Base-by-base conservation (phyloP, 768 basidiomycete genomes). In the Phylloporus sp. region DNA sequence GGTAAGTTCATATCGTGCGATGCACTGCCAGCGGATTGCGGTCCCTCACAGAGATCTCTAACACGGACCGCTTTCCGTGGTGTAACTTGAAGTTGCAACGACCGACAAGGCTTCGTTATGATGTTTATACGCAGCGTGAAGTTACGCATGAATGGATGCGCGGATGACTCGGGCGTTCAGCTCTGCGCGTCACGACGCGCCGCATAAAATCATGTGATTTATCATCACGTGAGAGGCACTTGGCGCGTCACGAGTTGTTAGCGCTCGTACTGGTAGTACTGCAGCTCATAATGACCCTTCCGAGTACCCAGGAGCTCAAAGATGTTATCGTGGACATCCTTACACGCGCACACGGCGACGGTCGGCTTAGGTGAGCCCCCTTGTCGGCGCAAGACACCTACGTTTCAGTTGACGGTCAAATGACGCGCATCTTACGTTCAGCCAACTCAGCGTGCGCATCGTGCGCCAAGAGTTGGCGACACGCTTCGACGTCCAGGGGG, bases 391-490 rank as follows among this genome's bases (percentile, higher is more conserved):
- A 20, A 29, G 3, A 18, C 23, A 3, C 29, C 7, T 14, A 17
- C 10, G 22, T 39, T 26, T 13, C 6, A 13, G 7, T 23, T 22
- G 4, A 17, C 24, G n/a, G 5, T 24, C 15, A 35, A n/a, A 28
- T 53, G 39, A 46, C 41, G 39, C 22, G 8, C 33, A 13, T 29
- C 13, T 39, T 35, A 46, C 32, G 18, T 55, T 3, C 24, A 64
- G 63, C 24, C 37, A 67, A 46, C 46, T 69, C 22, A 82, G 82
- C 2, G 70, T 70, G 14, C 75, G 76, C 20, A 67, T 73, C 11
- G 69, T 84, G 21, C 75, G 82, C 11, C 60, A 66, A 45, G 56
- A 69, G n/a, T 42, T 84, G 1, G 82, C 83, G 62, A 54, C 65
- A 21, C 53, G 68, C 20, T 68, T 81, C 35, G 47, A 54, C 4